Evolutionary conservation across 805 yeast species (phyloP), one percentile per base, ranked within the genome.

Genomic region (Kodamaea lidongshanica): DNA sequence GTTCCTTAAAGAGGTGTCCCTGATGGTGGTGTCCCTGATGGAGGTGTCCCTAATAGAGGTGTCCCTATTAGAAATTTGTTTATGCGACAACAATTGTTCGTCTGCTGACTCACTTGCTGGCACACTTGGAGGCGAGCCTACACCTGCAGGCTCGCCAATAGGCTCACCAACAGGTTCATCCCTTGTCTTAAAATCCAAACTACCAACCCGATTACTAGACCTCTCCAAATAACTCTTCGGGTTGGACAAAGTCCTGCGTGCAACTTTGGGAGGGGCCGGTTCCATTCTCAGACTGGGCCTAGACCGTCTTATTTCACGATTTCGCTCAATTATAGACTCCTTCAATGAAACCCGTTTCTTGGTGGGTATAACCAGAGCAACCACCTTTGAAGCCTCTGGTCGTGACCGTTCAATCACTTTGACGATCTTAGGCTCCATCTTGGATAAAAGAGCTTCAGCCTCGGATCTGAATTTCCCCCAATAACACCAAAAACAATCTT

Each of bases 401-500:
- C 25, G 23, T 4, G 45, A 39, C 7, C 44, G 28, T 19, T 39
- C 45, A 6, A 41, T 19, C 10, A 22, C 32, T 18, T 39, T 41
- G 4, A 37, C 37, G 2, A 38, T 16, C 17, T 41, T 41, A 4
- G 38, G 34, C 6, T 41, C 45, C 17, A 41, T 23, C 23, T 32
- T 34, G 10, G 35, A 18, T 2, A 65, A 40, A 7, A 74, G 36
- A 10, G 38, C 40, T 10, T 67, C 72, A 0, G 77, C 81, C 9
- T 61, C 56, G 0, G 54, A 45, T 0, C 84, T 81, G 56, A 74
- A 80, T 5, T 67, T 46, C 12, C 60, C 63, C 41, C 67, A 68
- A 33, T 74, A 69, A 9, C 71, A 61, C 96, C 96, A 88, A 45
- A 70, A 89, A 0, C 86, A 66, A 3, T 65, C 60, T 49, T 95